phyloP scores from a whole-genome alignment of 805 yeast genomes.

The Candida palmyrensis region DNA sequence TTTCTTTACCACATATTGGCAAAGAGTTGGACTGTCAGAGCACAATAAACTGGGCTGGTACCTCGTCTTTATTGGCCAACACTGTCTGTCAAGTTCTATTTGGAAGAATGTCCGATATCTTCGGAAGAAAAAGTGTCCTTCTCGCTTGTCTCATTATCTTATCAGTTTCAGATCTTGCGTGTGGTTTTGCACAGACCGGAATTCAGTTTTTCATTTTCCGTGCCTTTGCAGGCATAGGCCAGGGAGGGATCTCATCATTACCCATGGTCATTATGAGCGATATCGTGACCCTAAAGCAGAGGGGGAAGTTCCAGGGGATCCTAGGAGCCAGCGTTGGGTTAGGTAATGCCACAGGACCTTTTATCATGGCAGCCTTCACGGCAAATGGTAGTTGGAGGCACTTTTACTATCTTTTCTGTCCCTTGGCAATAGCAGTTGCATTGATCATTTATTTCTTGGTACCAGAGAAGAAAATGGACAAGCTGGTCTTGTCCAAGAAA shows the following conservation, averaged over 20 bases:
- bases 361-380: slow-evolving; percentile 45
- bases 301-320: slow-evolving; percentile 57
- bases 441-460: slow-evolving; percentile 29
- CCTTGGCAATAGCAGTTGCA: slow-evolving; percentile 30
- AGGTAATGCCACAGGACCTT: slow-evolving; percentile 54
- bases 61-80: slow-evolving; percentile 47
- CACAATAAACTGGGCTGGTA: slow-evolving; percentile 57
- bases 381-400: slow-evolving; percentile 46
- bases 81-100: slow-evolving; percentile 48
- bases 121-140: slow-evolving; percentile 45
- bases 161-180: slow-evolving; percentile 41
- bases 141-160: slow-evolving; percentile 35
- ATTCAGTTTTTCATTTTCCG: slow-evolving; percentile 47
- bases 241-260: slow-evolving; percentile 48
- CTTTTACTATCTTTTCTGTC: slow-evolving; percentile 45
- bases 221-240: slow-evolving; percentile 53
- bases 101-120: slow-evolving; percentile 53
- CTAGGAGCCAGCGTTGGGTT: slow-evolving; percentile 46
- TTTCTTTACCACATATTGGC: slow-evolving; percentile 46
- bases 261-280: slow-evolving; percentile 52
- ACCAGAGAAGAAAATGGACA: slow-evolving; percentile 23
- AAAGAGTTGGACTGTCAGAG: slow-evolving; percentile 40
- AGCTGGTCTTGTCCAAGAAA: slow-evolving; percentile 19
- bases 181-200: slow-evolving; percentile 47
- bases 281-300: slow-evolving; percentile 45